Evolutionary conservation across 306 rosid genomes (phyloP).

Genomic region (Erythrophleum fordii): DNA sequence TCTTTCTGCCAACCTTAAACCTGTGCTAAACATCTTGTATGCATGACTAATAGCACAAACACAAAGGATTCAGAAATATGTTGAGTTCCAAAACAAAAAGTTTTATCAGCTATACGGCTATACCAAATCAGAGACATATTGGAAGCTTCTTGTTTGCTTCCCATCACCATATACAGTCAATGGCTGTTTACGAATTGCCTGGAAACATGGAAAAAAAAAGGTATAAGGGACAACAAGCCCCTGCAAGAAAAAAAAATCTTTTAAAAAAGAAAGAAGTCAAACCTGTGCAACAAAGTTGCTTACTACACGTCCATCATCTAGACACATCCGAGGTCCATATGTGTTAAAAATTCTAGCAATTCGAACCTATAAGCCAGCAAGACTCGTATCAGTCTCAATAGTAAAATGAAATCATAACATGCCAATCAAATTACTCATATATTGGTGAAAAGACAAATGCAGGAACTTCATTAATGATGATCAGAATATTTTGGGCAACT

Average conservation of each 20-base stretch:
- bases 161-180: conserved; percentile 97
- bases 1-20: conserved; percentile 12
- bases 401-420: conserved; percentile 35
- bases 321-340: conserved; percentile 95
- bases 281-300: conserved; percentile 99
- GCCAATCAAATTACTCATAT: conserved; percentile 3
- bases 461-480: conserved; percentile 14
- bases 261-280: conserved; percentile 14
- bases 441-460: neutral
- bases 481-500: neutral
- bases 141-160: conserved; percentile 97
- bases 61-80: conserved; percentile 23
- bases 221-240: conserved; percentile 11
- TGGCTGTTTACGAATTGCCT: conserved; percentile 95
- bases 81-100: neutral
- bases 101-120: conserved; percentile 30
- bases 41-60: conserved; percentile 3
- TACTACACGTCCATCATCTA: conserved; percentile 99
- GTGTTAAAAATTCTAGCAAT: conserved; percentile 97
- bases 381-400: conserved; percentile 32
- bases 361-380: conserved; percentile 72
- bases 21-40: neutral
- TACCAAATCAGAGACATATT: conserved; percentile 97
- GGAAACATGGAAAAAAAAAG: conserved; percentile 24
- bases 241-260: neutral